Percentiles rank a stretch among this genome's conserved stretches.
Evolutionary conservation across 805 yeast species (phyloP).

Genomic region (Candida stauntonica): DNA sequence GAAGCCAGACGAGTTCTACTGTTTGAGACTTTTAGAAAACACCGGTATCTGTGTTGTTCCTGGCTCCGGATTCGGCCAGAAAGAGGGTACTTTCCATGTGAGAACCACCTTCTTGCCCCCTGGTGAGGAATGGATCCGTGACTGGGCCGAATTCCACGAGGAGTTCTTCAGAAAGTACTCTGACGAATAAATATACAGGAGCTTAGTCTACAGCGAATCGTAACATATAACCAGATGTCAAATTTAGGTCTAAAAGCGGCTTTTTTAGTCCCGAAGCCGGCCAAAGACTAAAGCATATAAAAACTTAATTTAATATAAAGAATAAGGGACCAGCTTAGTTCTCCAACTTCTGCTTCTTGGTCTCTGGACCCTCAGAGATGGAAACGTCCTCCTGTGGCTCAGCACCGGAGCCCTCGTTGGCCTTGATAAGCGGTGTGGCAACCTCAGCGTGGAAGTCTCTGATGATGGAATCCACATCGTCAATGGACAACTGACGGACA

Average conservation of each 20-base stretch:
- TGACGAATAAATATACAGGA: neutral
- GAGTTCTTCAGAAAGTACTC: conserved; percentile 45
- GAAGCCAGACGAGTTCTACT: conserved; percentile 84
- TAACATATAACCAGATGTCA: conserved; percentile 2
- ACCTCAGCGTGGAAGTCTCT: conserved; percentile 85
- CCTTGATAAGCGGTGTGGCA: conserved; percentile 45
- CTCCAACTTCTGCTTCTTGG: conserved; percentile 30
- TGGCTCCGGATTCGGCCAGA: conserved; percentile 96
- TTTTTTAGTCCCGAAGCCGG: no score
- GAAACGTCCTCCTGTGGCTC: conserved; percentile 20
- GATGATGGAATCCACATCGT: conserved; percentile 95
- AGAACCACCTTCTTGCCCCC: conserved; percentile 98
- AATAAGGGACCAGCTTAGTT: conserved; percentile 4
- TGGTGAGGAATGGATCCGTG: conserved; percentile 81
- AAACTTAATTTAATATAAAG: no score
- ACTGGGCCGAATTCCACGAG: conserved; percentile 76
- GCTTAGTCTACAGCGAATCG: neutral
- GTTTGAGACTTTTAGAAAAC: conserved; percentile 71
- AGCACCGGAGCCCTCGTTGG: conserved; percentile 23
- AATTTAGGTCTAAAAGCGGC: no score
- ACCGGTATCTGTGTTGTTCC: conserved; percentile 98
- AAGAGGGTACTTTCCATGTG: conserved; percentile 81
- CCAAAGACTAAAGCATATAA: no score
- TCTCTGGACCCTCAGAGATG: conserved; percentile 25
- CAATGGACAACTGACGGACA: conserved; percentile 88